These are phyloP conservation scores for Tripterygium wilfordii DNA, from an alignment of 177 flowering plant genomes.

Conservation along the genomic window DNA sequence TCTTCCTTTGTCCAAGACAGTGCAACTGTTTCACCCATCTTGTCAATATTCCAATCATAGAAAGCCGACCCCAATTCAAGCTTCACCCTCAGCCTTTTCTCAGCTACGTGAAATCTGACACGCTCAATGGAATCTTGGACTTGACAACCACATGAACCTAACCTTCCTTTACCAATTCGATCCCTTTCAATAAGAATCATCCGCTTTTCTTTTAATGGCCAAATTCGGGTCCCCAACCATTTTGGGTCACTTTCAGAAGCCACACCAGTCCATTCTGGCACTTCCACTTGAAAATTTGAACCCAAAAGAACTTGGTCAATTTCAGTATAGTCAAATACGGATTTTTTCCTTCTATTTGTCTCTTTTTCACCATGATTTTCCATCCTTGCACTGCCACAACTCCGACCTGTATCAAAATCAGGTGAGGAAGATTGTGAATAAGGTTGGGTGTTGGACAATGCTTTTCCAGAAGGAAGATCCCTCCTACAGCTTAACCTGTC, in stretches of 20 bases:
- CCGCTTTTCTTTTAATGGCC: slow-evolving; percentile 29
- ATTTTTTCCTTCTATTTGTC: slow-evolving; percentile 7
- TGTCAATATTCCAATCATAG: slow-evolving; percentile 34
- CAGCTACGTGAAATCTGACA: slow-evolving; percentile 42
- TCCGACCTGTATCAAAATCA: slow-evolving; percentile 15
- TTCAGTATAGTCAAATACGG: slow-evolving; percentile 6
- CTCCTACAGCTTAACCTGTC: slow-evolving; percentile 39
- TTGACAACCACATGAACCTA: slow-evolving; percentile 35
- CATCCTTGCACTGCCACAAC: slow-evolving; percentile 6
- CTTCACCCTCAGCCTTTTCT: slow-evolving; percentile 32
- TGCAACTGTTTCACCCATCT: slow-evolving; percentile 47
- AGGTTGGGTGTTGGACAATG: slow-evolving; percentile 10
- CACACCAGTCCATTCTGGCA: slow-evolving; percentile 30
- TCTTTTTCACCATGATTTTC: slow-evolving; percentile 9
- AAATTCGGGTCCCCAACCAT: slow-evolving; percentile 34
- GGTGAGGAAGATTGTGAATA: slow-evolving; percentile 25
- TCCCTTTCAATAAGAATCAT: slow-evolving; percentile 31
- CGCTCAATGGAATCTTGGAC: slow-evolving; percentile 34
- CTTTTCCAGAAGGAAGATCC: slow-evolving; percentile 28
- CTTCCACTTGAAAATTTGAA: slow-evolving; percentile 22
- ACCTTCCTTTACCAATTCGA: slow-evolving; percentile 43
- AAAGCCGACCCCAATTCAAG: slow-evolving; percentile 50
- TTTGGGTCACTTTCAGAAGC: slow-evolving; percentile 27
- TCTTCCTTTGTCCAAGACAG: slow-evolving; percentile 38
- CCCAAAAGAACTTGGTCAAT: slow-evolving; percentile 19